A percentile compares a stretch with the other conserved stretches of the same genome.
These are phyloP conservation scores for Moricandia moricandioides DNA, from an alignment of 345 rosid genomes.

Conservation along the genomic window DNA sequence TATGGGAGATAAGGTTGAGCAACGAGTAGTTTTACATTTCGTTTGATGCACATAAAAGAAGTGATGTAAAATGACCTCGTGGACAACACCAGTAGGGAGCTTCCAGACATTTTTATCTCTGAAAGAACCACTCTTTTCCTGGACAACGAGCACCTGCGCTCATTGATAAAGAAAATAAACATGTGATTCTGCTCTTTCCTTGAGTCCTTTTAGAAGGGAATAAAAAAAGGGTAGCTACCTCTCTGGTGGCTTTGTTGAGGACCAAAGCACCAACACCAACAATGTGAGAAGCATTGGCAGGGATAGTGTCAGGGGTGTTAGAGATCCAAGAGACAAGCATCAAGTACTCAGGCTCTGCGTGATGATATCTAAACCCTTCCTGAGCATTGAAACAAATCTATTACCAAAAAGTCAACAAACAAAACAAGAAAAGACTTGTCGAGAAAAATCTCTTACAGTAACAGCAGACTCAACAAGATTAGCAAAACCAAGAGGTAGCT, in stretches of 20 bases:
- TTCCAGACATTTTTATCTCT: constrained; percentile 66
- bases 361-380: constrained; percentile 72
- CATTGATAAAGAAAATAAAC: constrained; percentile 17
- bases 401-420: background rate
- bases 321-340: constrained; percentile 79
- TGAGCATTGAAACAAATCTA: constrained; percentile 25
- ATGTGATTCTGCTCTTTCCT: background rate
- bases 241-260: constrained; percentile 41
- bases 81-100: constrained; percentile 70
- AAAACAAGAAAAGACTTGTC: background rate
- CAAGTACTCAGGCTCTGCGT: constrained; percentile 67
- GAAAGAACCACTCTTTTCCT: constrained; percentile 62
- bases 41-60: background rate
- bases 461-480: constrained; percentile 50
- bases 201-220: background rate
- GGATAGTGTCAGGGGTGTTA: constrained; percentile 43
- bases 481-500: constrained; percentile 48
- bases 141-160: constrained; percentile 75
- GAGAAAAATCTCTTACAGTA: constrained; percentile 19
- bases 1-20: background rate
- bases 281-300: constrained; percentile 70
- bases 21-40: background rate
- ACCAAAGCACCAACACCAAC: constrained; percentile 74
- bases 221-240: constrained; percentile 41
- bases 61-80: constrained; percentile 47